Evolutionary conservation across 164 flowering plant genomes (phyloP), one percentile per base, ranked within the genome.

Genomic region (Dillenia suffruticosa): DNA sequence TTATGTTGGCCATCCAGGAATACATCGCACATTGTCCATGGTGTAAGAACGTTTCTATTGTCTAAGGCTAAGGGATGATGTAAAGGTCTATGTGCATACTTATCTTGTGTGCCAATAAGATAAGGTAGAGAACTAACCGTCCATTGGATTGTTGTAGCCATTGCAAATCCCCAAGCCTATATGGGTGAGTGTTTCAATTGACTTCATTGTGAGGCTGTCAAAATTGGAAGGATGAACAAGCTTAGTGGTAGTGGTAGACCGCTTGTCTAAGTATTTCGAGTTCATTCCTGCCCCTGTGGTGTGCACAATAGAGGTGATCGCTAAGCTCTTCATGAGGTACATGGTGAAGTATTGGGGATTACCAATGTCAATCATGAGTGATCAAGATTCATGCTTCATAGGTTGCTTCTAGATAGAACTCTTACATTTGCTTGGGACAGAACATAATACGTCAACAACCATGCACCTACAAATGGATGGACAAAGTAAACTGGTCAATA

Each of bases 31-130:
- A 24, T 24, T 24, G 26, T 24, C n/a, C 26, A 24, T 50, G n/a
- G 12, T 50, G 13, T 8, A 50, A 13, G 15, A 14, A 13, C 8
- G 17, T 4, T 50, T 14, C 53, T 50, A 50, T 13, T 50, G n/a
- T 9, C 15, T 15, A 5, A 11, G 16, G n/a, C 17, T 52, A 17
- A 0, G 8, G 12, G 57, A 55, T 3, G 52, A 70, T 9, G 49
- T 64, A 11, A 56, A 63, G 44, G 1, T 9, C n/a, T 67, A 59
- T 55, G 67, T 59, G 46, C 14, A 10, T 51, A 68, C 55, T 2
- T 63, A 51, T 47, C 45, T 72, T 51, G 16, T 72, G 9, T 63
- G 64, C 44, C 61, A 67, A n/a, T 57, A 49, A 26, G 65, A 72
- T 16, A 72, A 70, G 51, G 22, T 46, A 5, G 62, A 57, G 7